Evolutionary conservation across 331 rosid species (phyloP), one percentile per base, ranked within the genome.

Genomic region (Phaseolus coccineus): DNA sequence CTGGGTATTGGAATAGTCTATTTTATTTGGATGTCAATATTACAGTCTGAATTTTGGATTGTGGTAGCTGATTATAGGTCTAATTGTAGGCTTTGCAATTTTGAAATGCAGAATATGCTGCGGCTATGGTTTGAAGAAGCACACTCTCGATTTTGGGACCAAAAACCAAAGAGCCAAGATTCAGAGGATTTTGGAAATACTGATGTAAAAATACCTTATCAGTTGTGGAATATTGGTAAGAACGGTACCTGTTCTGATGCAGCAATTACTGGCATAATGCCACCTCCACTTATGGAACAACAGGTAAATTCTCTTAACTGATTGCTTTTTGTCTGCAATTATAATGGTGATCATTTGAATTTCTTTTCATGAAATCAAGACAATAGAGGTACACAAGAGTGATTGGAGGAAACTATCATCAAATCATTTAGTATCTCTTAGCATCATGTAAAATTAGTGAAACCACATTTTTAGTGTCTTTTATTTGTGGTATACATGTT

Each of bases 191-290:
- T 70, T 19, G 91, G 57, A 82, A 85, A 87, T 80, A 81, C 93
- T 67, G 74, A 56, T 83, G 92, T 67, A 67, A 88, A 77, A 82
- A 84, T 96, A 77, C 91, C 92, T 44, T 89, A 74, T 58, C 97
- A 93, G 84, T 65, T 93, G 64, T 96, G 98, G 99, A 96, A 89
- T 86, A 91, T 96, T 79, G 90, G 96, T 90, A 93, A 93, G 80
- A 83, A 86, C 65, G 96, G 97, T 59, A 81, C 81, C 70, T 93
- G 99, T 88, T 88, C 94, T 55, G 99, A 93, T 89, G 99, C 96
- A 25, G 99, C 99, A 59, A 81, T 96, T 64, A 83, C 91, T 47
- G 96, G 99, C 63, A 88, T 88, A 77, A 96, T 96, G 99, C 99
- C 96, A 68, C 98, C 99, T 16, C 99, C 98, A 2, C 83, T 96